phyloP scores from a whole-genome alignment of 1,284 basidiomycete species.

The Coniferiporia weirii region DNA sequence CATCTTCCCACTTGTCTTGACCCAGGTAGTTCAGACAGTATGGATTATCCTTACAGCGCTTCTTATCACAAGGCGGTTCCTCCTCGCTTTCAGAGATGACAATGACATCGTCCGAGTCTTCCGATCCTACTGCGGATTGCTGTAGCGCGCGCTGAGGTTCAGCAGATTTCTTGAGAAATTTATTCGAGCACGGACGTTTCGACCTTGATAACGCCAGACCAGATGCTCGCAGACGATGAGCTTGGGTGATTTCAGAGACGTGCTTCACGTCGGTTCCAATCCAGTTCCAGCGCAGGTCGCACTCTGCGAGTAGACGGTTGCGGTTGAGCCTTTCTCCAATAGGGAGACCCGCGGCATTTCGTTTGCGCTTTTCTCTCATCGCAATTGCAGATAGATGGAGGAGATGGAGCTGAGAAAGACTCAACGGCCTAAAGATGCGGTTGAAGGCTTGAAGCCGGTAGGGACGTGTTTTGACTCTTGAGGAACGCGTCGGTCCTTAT shows the following conservation, averaged over 20 bases:
- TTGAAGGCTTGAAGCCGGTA: too few species aligned
- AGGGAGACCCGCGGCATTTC: constrained; percentile 48
- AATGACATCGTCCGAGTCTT: constrained; percentile 56
- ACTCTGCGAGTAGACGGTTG: constrained; percentile 40
- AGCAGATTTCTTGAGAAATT: constrained; percentile 33
- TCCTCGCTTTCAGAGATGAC: constrained; percentile 63
- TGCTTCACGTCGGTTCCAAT: constrained; percentile 59
- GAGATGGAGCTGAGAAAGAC: background rate
- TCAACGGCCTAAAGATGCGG: background rate
- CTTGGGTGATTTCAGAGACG: constrained; percentile 52
- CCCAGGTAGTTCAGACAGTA: constrained; percentile 84
- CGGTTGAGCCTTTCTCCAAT: constrained; percentile 60
- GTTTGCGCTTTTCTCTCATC: constrained; percentile 62
- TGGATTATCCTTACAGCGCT: constrained; percentile 66
- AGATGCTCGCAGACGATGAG: constrained; percentile 62
- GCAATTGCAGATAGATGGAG: background rate
- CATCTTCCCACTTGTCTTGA: constrained; percentile 69
- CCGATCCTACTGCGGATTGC: constrained; percentile 23
- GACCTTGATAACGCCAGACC: constrained; percentile 51
- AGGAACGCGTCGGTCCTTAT: background rate
- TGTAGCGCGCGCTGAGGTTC: constrained; percentile 9
- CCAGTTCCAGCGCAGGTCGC: constrained; percentile 68
- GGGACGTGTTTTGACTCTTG: background rate
- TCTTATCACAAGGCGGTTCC: constrained; percentile 50
- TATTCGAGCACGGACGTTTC: constrained; percentile 50